A percentile compares a stretch with the other conserved stretches of the same genome.
These are phyloP conservation scores for Takashimella tepidaria DNA, from an alignment of 1,284 basidiomycete species.

Conservation along the genomic window DNA sequence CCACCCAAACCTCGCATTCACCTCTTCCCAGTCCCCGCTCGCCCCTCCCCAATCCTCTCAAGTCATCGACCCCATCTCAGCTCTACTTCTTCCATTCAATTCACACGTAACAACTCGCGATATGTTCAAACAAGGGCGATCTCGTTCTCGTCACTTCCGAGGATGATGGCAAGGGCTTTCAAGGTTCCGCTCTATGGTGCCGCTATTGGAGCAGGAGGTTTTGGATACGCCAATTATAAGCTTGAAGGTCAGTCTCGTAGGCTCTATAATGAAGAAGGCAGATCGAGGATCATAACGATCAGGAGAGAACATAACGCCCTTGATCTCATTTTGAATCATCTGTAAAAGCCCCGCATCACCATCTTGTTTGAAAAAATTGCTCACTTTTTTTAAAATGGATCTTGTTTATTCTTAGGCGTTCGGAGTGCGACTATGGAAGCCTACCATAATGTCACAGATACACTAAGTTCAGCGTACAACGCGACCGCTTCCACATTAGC, in stretches of 20 bases:
- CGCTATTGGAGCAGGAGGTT: constrained; percentile 79
- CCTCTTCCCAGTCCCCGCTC: constrained; percentile 13
- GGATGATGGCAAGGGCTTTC: constrained; percentile 75
- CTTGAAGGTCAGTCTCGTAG: constrained; percentile 66
- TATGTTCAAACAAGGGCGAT: constrained; percentile 61
- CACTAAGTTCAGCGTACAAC: constrained; percentile 35
- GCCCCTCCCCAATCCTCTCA: constrained; percentile 2
- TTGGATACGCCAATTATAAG: constrained; percentile 89
- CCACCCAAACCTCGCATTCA: not conserved
- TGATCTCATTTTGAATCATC: too few species aligned
- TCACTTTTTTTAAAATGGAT: not conserved
- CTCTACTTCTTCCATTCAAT: not conserved
- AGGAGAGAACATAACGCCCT: not conserved
- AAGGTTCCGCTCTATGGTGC: constrained; percentile 76
- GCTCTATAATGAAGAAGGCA: too few species aligned
- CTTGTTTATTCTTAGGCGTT: constrained; percentile 28
- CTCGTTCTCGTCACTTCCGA: constrained; percentile 75
- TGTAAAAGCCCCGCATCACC: too few species aligned
- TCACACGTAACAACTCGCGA: too few species aligned
- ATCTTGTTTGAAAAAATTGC: not conserved
- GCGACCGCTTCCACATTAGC: constrained; percentile 28
- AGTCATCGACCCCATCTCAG: not conserved
- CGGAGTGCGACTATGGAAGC: constrained; percentile 42
- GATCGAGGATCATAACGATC: not conserved
- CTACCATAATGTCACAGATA: constrained; percentile 31